Conservation (phyloP, 73 alveolate genomes). For the Tetrahymena borealis region DNA sequence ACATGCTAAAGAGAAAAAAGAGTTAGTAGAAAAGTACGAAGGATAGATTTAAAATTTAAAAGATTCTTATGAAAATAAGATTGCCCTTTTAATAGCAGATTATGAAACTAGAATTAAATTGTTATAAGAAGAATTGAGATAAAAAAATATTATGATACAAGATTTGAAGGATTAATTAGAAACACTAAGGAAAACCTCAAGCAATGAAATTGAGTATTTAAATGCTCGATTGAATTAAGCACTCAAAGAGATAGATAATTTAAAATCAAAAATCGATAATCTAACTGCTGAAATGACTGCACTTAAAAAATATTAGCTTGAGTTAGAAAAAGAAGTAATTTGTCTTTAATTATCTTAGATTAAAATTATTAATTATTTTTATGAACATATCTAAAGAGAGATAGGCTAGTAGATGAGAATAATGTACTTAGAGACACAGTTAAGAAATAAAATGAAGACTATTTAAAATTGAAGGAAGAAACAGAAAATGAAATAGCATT, state of each 20-base stretch:
- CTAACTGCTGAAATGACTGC: background rate
- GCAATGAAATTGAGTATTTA: background rate
- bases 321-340: background rate
- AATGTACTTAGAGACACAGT: background rate
- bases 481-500: background rate
- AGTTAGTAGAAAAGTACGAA: background rate
- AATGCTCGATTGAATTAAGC: background rate
- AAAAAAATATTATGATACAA: background rate
- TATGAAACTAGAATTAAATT: background rate
- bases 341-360: background rate
- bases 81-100: background rate
- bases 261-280: background rate
- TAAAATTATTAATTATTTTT: no score
- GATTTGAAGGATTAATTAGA: background rate
- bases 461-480: background rate
- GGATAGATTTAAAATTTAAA: background rate
- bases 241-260: background rate
- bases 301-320: background rate
- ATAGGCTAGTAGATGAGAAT: background rate
- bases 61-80: background rate
- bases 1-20: background rate
- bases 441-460: background rate
- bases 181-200: background rate
- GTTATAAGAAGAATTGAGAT: background rate
- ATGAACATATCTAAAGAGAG: no score